Evolutionary conservation across 257 asterid genomes (phyloP).

Genomic region (Mitragyna speciosa): DNA sequence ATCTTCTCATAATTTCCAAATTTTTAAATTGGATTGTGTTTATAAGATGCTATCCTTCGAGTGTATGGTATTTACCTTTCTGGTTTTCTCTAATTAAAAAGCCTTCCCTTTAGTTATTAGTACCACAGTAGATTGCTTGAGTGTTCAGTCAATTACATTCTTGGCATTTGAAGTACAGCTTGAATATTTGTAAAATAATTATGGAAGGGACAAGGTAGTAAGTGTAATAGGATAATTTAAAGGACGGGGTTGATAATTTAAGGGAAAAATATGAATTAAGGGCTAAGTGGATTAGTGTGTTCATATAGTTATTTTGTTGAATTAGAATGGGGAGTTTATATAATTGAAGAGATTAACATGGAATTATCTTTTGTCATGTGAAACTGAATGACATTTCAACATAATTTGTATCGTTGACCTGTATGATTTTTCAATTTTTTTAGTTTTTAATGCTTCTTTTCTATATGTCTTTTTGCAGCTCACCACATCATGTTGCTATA

Average conservation of each 20-base stretch:
- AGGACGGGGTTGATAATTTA: neutral
- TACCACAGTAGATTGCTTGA: neutral
- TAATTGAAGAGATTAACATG: neutral
- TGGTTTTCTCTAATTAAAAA: neutral
- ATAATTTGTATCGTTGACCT: neutral
- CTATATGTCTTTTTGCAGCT: slow-evolving; percentile 57
- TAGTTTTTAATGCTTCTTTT: slow-evolving; percentile 24
- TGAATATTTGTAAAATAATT: neutral
- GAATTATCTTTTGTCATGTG: neutral
- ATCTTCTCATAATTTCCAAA: neutral
- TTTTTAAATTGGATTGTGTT: neutral
- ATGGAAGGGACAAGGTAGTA: neutral
- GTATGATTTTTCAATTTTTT: neutral
- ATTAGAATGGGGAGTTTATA: neutral
- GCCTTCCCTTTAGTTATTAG: neutral
- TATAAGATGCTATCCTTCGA: neutral
- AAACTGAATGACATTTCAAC: neutral
- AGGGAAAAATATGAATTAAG: no score
- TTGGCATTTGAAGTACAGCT: neutral
- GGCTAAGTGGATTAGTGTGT: neutral
- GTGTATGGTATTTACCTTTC: neutral
- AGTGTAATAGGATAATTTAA: neutral
- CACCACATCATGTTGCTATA: slow-evolving; percentile 62
- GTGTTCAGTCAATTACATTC: neutral
- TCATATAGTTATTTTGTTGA: neutral